Percentiles rank a stretch among this genome's conserved stretches.
These are phyloP conservation scores for Salvia splendens DNA, from an alignment of 257 asterid species.

Conservation along the genomic window DNA sequence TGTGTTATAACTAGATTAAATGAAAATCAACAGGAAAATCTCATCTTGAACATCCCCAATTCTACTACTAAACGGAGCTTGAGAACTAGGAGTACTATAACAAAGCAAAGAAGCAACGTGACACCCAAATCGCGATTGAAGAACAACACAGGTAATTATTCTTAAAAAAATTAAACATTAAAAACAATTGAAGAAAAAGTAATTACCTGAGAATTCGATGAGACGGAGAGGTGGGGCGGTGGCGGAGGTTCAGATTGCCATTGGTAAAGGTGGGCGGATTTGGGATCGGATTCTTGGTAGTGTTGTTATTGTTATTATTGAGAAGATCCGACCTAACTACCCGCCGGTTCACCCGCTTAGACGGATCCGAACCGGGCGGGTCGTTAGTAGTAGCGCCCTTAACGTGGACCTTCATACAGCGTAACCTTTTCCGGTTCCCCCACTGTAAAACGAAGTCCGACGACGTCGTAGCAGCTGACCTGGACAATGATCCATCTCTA, in stretches of 20 bases:
- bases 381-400: conserved; percentile 41
- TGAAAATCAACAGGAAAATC: background rate
- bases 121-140: conserved; percentile 14
- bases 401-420: conserved; percentile 70
- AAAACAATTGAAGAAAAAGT: background rate
- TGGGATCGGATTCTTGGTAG: conserved; percentile 37
- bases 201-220: conserved; percentile 58
- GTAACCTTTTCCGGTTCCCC: conserved; percentile 78
- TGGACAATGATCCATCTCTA: conserved; percentile 58
- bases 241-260: conserved; percentile 61
- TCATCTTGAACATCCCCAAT: conserved; percentile 15
- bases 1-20: background rate
- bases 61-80: background rate
- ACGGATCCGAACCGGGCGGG: conserved; percentile 46
- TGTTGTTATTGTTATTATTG: conserved; percentile 23
- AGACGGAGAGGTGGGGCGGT: conserved; percentile 61
- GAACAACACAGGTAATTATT: conserved; percentile 18
- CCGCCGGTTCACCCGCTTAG: conserved; percentile 59
- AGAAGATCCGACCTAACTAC: conserved; percentile 57
- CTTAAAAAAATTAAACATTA: background rate
- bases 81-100: too few relatives aligned
- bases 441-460: conserved; percentile 75
- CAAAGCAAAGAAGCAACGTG: conserved; percentile 5
- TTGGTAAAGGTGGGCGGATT: conserved; percentile 19
- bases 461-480: conserved; percentile 52